Conservation (phyloP, 768 basidiomycete species). For the Roridomyces roridus region DNA sequence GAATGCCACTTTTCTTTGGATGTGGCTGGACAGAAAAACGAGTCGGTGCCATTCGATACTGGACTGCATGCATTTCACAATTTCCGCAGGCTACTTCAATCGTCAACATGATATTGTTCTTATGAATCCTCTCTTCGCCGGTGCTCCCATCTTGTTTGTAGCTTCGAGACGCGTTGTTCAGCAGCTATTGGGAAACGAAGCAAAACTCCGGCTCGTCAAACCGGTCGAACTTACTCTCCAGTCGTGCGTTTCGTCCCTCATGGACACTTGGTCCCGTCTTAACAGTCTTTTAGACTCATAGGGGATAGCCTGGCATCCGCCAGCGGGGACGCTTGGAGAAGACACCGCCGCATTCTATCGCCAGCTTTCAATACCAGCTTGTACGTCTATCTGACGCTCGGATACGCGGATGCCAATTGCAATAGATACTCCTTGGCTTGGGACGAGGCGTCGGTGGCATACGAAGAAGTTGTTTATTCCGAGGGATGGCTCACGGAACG, state of each 20-base stretch:
- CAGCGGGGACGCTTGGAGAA: constrained; percentile 3
- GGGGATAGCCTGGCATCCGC: constrained; percentile 5
- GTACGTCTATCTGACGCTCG: background rate
- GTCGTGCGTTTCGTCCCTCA: background rate
- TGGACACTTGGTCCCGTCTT: background rate
- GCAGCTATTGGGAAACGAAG: constrained; percentile 9
- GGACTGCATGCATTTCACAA: background rate
- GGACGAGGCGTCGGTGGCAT: constrained; percentile 1
- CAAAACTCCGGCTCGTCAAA: constrained; percentile 5
- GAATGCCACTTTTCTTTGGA: constrained; percentile 10
- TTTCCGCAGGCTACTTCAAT: constrained; percentile 1
- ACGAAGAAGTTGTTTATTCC: constrained; percentile 1
- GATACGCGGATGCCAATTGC: background rate
- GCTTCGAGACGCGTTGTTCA: constrained; percentile 7
- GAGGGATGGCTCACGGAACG: constrained; percentile 7
- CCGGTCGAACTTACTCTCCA: constrained; percentile 7
- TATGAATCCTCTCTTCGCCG: constrained; percentile 6
- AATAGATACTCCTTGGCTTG: constrained; percentile 3
- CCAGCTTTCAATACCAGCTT: constrained; percentile 9
- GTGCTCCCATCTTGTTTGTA: constrained; percentile 2
- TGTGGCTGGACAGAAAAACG: constrained; percentile 10
- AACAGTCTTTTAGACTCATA: background rate
- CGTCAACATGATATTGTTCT: constrained; percentile 2
- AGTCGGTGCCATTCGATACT: background rate
- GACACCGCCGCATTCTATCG: constrained; percentile 1